phyloP scores from a whole-genome alignment of 768 basidiomycete species.

The Leucocoprinus sp. region DNA sequence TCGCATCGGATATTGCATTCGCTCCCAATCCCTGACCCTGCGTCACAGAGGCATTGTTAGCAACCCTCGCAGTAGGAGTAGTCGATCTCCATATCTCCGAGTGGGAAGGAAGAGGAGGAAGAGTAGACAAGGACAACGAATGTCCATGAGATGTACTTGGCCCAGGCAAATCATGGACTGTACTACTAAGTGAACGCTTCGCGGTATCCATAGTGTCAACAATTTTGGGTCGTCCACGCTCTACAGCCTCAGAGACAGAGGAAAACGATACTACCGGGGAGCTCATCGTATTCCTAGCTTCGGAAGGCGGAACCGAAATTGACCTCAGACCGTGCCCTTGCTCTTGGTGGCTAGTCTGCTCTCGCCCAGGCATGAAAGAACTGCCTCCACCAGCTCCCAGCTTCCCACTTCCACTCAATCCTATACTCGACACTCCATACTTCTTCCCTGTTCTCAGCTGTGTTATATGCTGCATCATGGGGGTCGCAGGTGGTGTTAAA shows the following conservation, averaged over 20 bases:
- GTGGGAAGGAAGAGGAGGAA: slow-evolving; percentile 8
- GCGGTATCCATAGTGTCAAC: neutral
- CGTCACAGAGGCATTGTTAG: neutral
- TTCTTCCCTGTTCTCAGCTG: slow-evolving; percentile 4
- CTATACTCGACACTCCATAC: slow-evolving; percentile 4
- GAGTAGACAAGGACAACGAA: slow-evolving; percentile 11
- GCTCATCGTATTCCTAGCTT: slow-evolving; percentile 31
- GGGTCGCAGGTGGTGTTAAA: slow-evolving; percentile 9
- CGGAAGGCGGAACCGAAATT: slow-evolving; percentile 29
- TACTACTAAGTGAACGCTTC: slow-evolving; percentile 10
- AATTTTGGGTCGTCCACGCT: slow-evolving; percentile 1
- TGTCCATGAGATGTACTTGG: slow-evolving; percentile 4
- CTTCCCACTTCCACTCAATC: neutral
- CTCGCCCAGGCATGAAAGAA: neutral
- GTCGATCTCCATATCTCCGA: slow-evolving; percentile 11
- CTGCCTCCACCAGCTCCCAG: neutral
- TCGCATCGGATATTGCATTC: neutral
- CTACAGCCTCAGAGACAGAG: neutral
- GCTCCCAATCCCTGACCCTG: neutral
- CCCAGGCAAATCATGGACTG: slow-evolving; percentile 11
- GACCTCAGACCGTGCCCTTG: slow-evolving; percentile 2
- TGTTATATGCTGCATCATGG: slow-evolving; percentile 8
- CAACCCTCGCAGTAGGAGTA: slow-evolving; percentile 3
- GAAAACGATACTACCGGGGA: slow-evolving; percentile 13
- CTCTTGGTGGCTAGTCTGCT: neutral